Evolutionary conservation across 495 filamentous ascomycete species (phyloP), one percentile per base, ranked within the genome.

Genomic region (Hypoxylon trugodes): DNA sequence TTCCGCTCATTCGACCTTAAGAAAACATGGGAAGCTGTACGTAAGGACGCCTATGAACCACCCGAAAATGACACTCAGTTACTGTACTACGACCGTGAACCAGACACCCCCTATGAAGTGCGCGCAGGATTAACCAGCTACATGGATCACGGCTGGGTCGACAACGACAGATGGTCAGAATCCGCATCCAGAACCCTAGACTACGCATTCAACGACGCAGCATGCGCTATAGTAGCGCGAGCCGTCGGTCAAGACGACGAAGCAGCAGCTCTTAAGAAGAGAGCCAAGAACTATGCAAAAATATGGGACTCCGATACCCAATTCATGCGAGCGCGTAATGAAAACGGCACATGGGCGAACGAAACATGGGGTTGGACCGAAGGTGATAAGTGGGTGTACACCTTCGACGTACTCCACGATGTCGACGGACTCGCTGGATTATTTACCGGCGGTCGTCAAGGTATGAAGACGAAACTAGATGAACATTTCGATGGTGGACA

Each of bases 121-220:
- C 69, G 72, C 0, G 72, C 72, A 0, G 72, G 72, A 0, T 42
- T 74, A 13, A 74, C 72, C 1, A 67, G 64, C 8, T 74, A 70
- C 35, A 64, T 74, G 66, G 65, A 65, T n/a, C 69, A 70, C 16
- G 72, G 72, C 21, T 74, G 72, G 72, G 72, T 74, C 13, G 67
- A 68, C 32, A 74, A 74, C 18, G 72, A 74, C 37, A 15, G 69
- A 2, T 74, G 69, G 72, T 61, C 72, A 0, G 72, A 74, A 19
- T 74, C 72, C 0, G 72, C 59, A 2, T 72, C 69, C 12, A 61
- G 72, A 7, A 74, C 72, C 15, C 55, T 74, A 4, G 72, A 74
- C 25, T 74, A 74, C 26, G 61, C 72, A 6, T 72, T 70, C 33
- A 66, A 72, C 18, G 71, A 74, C 21, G 65, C 61, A 3, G 71